Evolutionary conservation across 2,329 filamentous ascomycete genomes (phyloP).

Genomic region (Stachybotrys echinatus): DNA sequence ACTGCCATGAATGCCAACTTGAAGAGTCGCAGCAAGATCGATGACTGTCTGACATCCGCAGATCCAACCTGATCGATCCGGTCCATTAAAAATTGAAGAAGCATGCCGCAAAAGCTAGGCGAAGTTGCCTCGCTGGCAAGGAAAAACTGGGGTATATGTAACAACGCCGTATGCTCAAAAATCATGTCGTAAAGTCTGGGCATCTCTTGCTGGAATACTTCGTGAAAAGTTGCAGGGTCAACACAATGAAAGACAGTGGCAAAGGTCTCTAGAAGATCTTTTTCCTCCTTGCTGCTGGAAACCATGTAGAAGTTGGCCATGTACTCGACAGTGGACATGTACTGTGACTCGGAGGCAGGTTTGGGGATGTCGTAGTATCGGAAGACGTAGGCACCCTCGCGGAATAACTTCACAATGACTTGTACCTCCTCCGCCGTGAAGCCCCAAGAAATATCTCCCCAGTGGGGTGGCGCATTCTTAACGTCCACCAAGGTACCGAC

Average conservation of each 20-base stretch:
- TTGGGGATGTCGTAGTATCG: constrained; percentile 94
- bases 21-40: constrained; percentile 88
- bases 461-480: constrained; percentile 77
- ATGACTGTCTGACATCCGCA: constrained; percentile 84
- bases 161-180: constrained; percentile 88
- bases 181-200: constrained; percentile 96
- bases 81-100: constrained; percentile 95
- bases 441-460: constrained; percentile 92
- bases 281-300: constrained; percentile 91
- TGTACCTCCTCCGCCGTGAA: constrained; percentile 97
- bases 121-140: constrained; percentile 98
- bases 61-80: constrained; percentile 93
- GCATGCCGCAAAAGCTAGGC: constrained; percentile 96
- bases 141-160: constrained; percentile 97
- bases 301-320: constrained; percentile 95
- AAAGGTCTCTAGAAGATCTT: constrained; percentile 94
- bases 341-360: constrained; percentile 63
- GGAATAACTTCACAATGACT: constrained; percentile 94
- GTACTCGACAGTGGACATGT: constrained; percentile 80
- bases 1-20: constrained; percentile 99
- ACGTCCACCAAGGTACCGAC: constrained; percentile 64
- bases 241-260: constrained; percentile 98
- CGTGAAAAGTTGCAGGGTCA: constrained; percentile 95
- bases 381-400: constrained; percentile 93
- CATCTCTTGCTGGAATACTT: constrained; percentile 97